Conservation (phyloP, 2,329 filamentous ascomycete genomes). For the Pseudogymnoascus sp. region DNA sequence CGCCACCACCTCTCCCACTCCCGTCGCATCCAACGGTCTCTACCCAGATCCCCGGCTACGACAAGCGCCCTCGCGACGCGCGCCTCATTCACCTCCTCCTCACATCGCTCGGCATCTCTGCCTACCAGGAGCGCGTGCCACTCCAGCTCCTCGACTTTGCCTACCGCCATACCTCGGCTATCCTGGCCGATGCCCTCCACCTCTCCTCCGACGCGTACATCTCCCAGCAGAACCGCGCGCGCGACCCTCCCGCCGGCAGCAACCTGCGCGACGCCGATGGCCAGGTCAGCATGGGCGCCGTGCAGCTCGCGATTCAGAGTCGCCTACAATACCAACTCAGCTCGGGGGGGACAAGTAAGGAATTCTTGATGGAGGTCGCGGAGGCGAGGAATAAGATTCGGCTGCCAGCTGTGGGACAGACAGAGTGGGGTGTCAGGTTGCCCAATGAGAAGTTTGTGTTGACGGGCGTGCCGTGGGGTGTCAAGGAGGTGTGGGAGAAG, state of each 20-base stretch:
- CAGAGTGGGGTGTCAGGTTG: slow-evolving; percentile 62
- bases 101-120: slow-evolving; percentile 68
- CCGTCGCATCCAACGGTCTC: slow-evolving; percentile 29
- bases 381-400: slow-evolving; percentile 62
- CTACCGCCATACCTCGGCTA: slow-evolving; percentile 70
- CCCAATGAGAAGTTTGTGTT: slow-evolving; percentile 64
- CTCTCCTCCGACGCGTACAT: slow-evolving; percentile 64
- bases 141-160: slow-evolving; percentile 80
- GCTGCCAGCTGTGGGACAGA: slow-evolving; percentile 55
- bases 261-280: slow-evolving; percentile 30
- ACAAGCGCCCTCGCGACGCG: slow-evolving; percentile 65
- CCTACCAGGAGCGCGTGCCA: slow-evolving; percentile 77
- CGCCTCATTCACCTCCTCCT: slow-evolving; percentile 76
- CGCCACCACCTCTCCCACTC: slow-evolving; percentile 23
- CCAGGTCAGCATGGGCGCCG: slow-evolving; percentile 55
- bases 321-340: slow-evolving; percentile 65
- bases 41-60: slow-evolving; percentile 29
- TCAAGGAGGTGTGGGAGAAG: slow-evolving; percentile 54
- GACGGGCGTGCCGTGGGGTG: slow-evolving; percentile 58
- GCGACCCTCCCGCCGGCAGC: slow-evolving; percentile 29
- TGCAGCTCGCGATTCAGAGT: slow-evolving; percentile 66
- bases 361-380: slow-evolving; percentile 71
- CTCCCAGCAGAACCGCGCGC: slow-evolving; percentile 30
- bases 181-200: slow-evolving; percentile 66
- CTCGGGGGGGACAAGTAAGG: slow-evolving; percentile 58